Evolutionary conservation across 2,329 filamentous ascomycete species (phyloP).

Genomic region (Eurotiales sp.): DNA sequence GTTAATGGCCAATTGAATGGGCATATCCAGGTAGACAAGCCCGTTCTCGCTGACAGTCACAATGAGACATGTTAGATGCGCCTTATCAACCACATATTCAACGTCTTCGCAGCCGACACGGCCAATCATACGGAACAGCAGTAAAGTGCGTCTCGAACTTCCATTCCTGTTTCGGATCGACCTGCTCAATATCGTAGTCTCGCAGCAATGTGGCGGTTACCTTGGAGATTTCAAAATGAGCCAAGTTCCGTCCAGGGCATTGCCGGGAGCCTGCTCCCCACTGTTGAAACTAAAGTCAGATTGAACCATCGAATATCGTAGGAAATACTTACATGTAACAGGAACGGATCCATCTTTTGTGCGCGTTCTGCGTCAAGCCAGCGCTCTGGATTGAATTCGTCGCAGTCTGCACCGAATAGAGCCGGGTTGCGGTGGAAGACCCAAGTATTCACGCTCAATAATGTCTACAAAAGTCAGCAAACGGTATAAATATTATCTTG

Average conservation of each 20-base stretch:
- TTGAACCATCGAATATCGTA: not conserved
- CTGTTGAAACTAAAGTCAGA: too few species aligned
- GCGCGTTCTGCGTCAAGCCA: conserved; percentile 18
- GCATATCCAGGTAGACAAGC: too few species aligned
- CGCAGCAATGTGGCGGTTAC: conserved; percentile 28
- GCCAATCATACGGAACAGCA: conserved; percentile 28
- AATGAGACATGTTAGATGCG: too few species aligned
- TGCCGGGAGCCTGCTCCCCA: conserved; percentile 37
- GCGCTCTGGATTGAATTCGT: conserved; percentile 23
- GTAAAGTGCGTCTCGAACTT: conserved; percentile 28
- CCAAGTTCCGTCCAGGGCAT: conserved; percentile 35
- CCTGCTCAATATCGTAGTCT: conserved; percentile 30
- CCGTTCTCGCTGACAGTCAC: too few species aligned
- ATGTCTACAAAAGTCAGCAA: conserved; percentile 8
- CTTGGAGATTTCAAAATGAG: conserved; percentile 35
- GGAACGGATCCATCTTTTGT: conserved; percentile 8
- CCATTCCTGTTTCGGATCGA: conserved; percentile 20
- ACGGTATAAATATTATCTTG: too few species aligned
- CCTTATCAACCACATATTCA: too few species aligned
- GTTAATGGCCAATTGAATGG: too few species aligned
- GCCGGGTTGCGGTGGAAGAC: conserved; percentile 20
- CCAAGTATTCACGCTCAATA: conserved; percentile 34
- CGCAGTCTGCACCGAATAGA: conserved; percentile 22
- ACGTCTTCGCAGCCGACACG: too few species aligned
- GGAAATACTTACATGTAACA: conserved; percentile 18